phyloP scores from a whole-genome alignment of 2,329 filamentous ascomycete genomes.

The Penicillium sp. region DNA sequence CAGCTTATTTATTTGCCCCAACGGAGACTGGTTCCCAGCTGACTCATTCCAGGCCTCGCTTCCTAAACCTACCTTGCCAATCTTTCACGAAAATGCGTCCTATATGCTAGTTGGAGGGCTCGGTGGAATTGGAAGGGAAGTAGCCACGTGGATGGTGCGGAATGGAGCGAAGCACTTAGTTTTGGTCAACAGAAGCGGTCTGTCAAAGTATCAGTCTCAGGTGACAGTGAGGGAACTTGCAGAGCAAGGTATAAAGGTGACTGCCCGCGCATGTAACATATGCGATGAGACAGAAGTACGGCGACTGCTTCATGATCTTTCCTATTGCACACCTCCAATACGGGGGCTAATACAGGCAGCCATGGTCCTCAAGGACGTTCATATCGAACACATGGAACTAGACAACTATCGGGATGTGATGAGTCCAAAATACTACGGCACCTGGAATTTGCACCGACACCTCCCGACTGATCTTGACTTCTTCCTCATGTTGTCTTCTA shows the following conservation, averaged over 20 bases:
- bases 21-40: not conserved
- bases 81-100: conserved; percentile 17
- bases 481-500: conserved; percentile 43
- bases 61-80: not conserved
- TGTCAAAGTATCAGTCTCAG: conserved; percentile 18
- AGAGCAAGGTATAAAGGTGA: conserved; percentile 17
- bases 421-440: conserved; percentile 34
- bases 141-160: conserved; percentile 44
- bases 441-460: conserved; percentile 30
- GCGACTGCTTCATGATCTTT: conserved; percentile 13
- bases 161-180: conserved; percentile 54
- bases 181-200: conserved; percentile 52
- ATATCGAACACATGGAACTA: conserved; percentile 39
- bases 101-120: conserved; percentile 32
- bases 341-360: conserved; percentile 31
- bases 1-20: too few relatives aligned
- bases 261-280: conserved; percentile 36
- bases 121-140: conserved; percentile 28
- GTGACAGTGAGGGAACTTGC: conserved; percentile 16
- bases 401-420: conserved; percentile 34
- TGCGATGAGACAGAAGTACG: conserved; percentile 30
- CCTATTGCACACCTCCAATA: conserved; percentile 17
- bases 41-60: conserved; percentile 1
- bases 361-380: conserved; percentile 29
- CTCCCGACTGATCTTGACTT: conserved; percentile 36